Base-by-base conservation (phyloP, 495 filamentous ascomycete species). In the Pseudotulostoma volvatum region DNA sequence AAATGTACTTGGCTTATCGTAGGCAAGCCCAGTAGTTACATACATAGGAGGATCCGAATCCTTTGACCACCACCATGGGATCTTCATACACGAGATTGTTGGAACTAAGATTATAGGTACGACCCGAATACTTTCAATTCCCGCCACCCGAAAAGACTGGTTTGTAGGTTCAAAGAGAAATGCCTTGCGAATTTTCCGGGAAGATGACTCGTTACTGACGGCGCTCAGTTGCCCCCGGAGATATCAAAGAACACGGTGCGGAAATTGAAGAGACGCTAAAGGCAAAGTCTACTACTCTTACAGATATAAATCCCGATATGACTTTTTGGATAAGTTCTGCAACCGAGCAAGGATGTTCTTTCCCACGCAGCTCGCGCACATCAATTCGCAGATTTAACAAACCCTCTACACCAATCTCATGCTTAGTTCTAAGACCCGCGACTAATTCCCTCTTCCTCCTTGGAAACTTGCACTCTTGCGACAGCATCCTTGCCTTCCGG, bases 401-500 rank as follows among this genome's bases (percentile, higher is more conserved):
- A 61, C 48, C 84, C 92, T 3, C 63, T 88, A 42, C 66, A 65
- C 38, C 88, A 93, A 57, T 95, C 95, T 66, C 71, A 93, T 57
- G 54, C 56, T 45, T 95, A 88, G 86, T 95, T 86, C 70, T 64
- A 66, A 7, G 66, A 73, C 42, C 80, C 85, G 0, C 74, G 77
- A 41, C 53, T 66, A 9, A 44, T 63, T 38, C 53, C 64, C 11
- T 70, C 85, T 35, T 67, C 73, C 38, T 80, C 86, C 44, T 67
- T 66, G 19, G 63, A 67, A 55, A 70, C 88, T 67, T 43, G 87
- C 83, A 71, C 79, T 68, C 20, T 96, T 0, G 79, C 90, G 9
- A 96, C 88, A 4, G 85, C 90, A 1, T 63, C 64, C n/a, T 66
- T 96, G 3, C 90, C 87, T 14, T 81, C 76, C 0, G 90, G 90